phyloP scores from a whole-genome alignment of 2,329 filamentous ascomycete species.

The Ceratocystis diversiconidia region DNA sequence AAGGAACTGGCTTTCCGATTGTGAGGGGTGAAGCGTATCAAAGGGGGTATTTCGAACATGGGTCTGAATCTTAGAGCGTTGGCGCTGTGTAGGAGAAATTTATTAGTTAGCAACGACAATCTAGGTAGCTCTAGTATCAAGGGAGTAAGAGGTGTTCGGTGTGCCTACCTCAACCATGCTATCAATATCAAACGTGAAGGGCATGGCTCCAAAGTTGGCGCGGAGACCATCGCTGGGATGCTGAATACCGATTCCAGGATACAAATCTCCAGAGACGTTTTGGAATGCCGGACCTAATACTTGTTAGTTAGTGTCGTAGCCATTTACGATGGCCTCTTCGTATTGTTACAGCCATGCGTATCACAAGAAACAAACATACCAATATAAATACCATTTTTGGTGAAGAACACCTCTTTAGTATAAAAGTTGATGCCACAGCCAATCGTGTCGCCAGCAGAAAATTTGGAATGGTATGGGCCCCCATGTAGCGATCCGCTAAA shows the following conservation, averaged over 20 bases:
- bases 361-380: conserved; percentile 28
- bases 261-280: conserved; percentile 51
- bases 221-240: conserved; percentile 46
- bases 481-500: conserved; percentile 44
- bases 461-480: conserved; percentile 42
- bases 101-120: background rate
- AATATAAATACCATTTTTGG: conserved; percentile 46
- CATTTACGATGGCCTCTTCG: too few species aligned
- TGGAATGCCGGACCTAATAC: conserved; percentile 52
- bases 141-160: conserved; percentile 21
- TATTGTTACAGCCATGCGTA: too few species aligned
- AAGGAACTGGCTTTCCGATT: background rate
- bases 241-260: conserved; percentile 51
- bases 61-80: background rate
- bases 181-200: conserved; percentile 68
- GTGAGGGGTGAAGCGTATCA: background rate
- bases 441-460: conserved; percentile 42
- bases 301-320: conserved; percentile 21
- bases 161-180: conserved; percentile 65
- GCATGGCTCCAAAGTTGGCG: conserved; percentile 44
- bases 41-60: background rate
- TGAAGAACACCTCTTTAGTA: conserved; percentile 52
- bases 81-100: background rate
- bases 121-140: background rate
- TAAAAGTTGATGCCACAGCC: conserved; percentile 54